These are phyloP conservation scores for Conringia planisiliqua DNA, from an alignment of 345 rosid species.

Conservation along the genomic window DNA sequence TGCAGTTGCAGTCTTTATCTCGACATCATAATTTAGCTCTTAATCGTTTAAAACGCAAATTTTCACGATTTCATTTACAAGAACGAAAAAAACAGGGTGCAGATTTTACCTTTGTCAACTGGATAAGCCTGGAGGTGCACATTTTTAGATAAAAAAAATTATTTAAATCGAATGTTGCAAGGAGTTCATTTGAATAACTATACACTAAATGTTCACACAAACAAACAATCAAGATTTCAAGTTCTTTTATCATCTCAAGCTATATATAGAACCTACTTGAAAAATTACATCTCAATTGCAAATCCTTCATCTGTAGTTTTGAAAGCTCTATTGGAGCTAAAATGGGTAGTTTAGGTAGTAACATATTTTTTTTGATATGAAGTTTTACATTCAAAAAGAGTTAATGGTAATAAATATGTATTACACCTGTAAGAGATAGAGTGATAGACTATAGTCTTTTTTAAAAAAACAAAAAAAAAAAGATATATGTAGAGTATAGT, in stretches of 20 bases:
- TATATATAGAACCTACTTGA: not conserved
- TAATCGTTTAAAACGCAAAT: not conserved
- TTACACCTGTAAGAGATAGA: constrained; percentile 9
- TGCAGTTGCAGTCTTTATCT: not conserved
- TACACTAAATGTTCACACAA: not conserved
- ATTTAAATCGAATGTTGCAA: too few relatives aligned
- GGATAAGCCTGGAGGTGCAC: too few relatives aligned
- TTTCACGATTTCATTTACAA: not conserved
- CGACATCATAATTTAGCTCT: constrained; percentile 11
- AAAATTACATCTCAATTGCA: not conserved
- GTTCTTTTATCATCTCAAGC: not conserved
- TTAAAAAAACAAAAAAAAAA: not conserved
- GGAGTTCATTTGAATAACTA: too few relatives aligned
- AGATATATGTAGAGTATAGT: not conserved
- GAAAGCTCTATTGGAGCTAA: not conserved
- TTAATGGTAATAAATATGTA: not conserved
- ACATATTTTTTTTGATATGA: not conserved
- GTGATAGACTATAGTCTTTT: not conserved
- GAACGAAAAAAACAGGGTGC: too few relatives aligned
- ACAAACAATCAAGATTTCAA: not conserved
- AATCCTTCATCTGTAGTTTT: not conserved
- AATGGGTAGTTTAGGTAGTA: not conserved
- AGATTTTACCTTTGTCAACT: not conserved
- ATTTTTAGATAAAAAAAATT: too few relatives aligned
- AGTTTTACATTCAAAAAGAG: not conserved